phyloP scores from a whole-genome alignment of 805 yeast genomes.

The Candida germanica region DNA sequence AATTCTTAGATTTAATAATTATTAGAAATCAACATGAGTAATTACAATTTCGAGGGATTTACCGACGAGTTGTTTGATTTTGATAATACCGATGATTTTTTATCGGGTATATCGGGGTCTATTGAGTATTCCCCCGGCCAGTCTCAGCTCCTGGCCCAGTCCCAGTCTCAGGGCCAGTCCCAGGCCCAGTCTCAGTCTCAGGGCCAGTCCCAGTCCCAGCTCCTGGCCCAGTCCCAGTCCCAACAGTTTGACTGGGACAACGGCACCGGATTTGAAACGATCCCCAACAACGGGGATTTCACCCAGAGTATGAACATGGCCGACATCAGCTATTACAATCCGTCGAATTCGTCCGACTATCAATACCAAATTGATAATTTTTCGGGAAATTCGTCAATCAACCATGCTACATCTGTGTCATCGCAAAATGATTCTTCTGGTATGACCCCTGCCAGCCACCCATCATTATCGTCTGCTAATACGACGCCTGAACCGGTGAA shows the following conservation, averaged over 20 bases:
- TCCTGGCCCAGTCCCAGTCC: constrained; percentile 16
- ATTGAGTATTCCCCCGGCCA: no score
- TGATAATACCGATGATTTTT: constrained; percentile 28
- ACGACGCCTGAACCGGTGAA: constrained; percentile 17
- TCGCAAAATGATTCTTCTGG: constrained; percentile 11
- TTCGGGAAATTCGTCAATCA: constrained; percentile 2
- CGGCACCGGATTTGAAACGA: not conserved
- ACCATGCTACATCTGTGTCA: not conserved
- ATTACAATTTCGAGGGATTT: constrained; percentile 3
- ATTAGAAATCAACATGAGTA: constrained; percentile 1
- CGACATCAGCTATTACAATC: constrained; percentile 3
- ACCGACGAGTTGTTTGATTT: constrained; percentile 19
- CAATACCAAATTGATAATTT: constrained; percentile 5
- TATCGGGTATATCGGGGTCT: constrained; percentile 26
- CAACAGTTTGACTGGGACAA: constrained; percentile 5
- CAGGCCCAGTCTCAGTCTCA: not conserved
- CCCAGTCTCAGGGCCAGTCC: constrained; percentile 8
- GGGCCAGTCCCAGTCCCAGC: constrained; percentile 9
- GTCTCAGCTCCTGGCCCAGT: constrained; percentile 18
- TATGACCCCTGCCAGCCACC: constrained; percentile 19
- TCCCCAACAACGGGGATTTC: constrained; percentile 2
- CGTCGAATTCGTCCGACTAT: no score
- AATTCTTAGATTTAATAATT: no score
- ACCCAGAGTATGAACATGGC: constrained; percentile 3
- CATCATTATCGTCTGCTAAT: constrained; percentile 18